Base-by-base conservation (phyloP, 1,139 yeast genomes). In the Fermentozyma sake region DNA sequence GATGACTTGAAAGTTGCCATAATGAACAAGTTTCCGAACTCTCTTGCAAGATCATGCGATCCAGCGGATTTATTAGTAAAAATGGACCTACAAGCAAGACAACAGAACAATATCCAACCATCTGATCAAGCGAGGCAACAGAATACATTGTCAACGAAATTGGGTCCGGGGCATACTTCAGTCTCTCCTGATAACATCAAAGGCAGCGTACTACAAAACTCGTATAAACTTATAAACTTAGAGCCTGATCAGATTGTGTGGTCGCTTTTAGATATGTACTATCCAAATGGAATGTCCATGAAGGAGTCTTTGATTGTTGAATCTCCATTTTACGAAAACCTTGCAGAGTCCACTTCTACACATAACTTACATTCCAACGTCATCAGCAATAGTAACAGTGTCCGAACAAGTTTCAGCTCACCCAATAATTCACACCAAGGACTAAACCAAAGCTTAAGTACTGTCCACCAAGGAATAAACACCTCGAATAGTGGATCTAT, bases 1-100 rank as follows among this genome's bases (percentile, higher is more conserved):
- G 95, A 85, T 48, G 95, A 85, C 48, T 60, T 85, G 42, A 85
- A 84, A 45, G 58, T 67, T 14, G 63, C 72, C 31, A 67, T 83
- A 1, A 50, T 76, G 27, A 60, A 57, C 31, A 80, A 79, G 44
- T 85, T 74, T 43, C 93, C 94, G 8, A 78, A 78, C 21, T 64
- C 86, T 0, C 56, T 84, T 29, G 91, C 79, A 0, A 55, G 69
- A 25, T 48, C 54, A 11, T 71, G 63, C 34, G 95, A 85, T 46
- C 84, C 91, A 0, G 79, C 93, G 0, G 95, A 85, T 39, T 48
- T 77, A 17, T 35, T 60, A 1, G 51, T 76, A 10, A 74, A 55
- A 28, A 38, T 71, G 39, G 72, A 61, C 28, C 32, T 28, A 19
- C 26, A 10, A 14, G 13, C 30, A 24, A 17, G 18, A n/a, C 25